Base-by-base conservation (phyloP, 345 rosid genomes). In the Rhizophora mangle region DNA sequence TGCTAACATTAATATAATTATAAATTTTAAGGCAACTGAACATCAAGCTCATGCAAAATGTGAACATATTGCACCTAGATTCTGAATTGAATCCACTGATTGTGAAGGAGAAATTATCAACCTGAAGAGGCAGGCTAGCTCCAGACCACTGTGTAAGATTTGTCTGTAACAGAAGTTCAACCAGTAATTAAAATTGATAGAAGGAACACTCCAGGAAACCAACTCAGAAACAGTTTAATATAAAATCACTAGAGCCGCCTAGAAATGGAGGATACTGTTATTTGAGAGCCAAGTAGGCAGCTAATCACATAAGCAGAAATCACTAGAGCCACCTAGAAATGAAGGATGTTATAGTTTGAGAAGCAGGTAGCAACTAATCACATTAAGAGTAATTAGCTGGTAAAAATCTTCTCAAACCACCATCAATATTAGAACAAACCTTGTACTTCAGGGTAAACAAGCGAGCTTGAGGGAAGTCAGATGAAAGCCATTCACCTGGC, bases 401-500 rank as follows among this genome's bases (percentile, higher is more conserved):
- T 43, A 39, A 63, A 37, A 20, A 58, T 26, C 62, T 26, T 57
- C 37, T 6, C n/a, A 47, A 46, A 61, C 55, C 21, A 61, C 46
- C 56, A 60, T 62, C 29, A 46, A 57, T 68, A 60, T 73, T 49
- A 68, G 80, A 60, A 74, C 86, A 79, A 78, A 95, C 99, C 98
- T 95, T 92, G 85, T 95, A 95, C 76, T 88, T 92, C 63, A 92
- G 79, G 66, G 96, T 77, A 84, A 92, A 95, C 82, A 92, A 60
- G 75, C 97, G 93, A 62, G 96, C 96, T 61, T 85, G 81, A 74
- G 96, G 91, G 73, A 95, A 83, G 80, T 95, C 99, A 73, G 68
- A 75, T 63, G 96, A 82, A 73, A 95, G 96, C 99, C 99, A 95
- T 82, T 92, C 96, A 76, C 85, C 88, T 22, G 99, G 99, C 99